Evolutionary conservation across 177 flowering plant species (phyloP).

Genomic region (Vitis hybrid): DNA sequence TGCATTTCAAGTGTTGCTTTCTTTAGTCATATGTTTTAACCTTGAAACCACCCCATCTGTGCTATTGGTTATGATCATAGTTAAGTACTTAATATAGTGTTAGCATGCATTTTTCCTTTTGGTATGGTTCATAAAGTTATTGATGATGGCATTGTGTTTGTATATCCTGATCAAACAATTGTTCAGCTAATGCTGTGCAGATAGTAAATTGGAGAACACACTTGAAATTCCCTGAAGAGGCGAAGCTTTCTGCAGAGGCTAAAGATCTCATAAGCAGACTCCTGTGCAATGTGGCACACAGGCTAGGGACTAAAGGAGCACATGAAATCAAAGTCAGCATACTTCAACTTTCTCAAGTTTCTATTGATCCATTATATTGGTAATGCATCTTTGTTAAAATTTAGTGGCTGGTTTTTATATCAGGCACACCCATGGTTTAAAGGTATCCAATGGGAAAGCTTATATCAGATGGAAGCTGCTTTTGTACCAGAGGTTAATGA

Average conservation of each 20-base stretch:
- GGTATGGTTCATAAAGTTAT: background rate
- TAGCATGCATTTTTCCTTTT: background rate
- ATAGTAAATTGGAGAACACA: slow-evolving; percentile 44
- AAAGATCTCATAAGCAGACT: slow-evolving; percentile 42
- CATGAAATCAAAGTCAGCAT: slow-evolving; percentile 35
- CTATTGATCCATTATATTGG: background rate
- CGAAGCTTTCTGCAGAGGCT: slow-evolving; percentile 36
- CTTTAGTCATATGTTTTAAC: background rate
- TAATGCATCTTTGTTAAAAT: background rate
- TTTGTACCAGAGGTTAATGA: slow-evolving; percentile 55
- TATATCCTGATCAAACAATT: slow-evolving; percentile 4
- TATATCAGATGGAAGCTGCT: slow-evolving; percentile 56
- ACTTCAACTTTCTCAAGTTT: background rate
- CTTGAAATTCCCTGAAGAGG: slow-evolving; percentile 45
- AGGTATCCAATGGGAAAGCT: slow-evolving; percentile 43
- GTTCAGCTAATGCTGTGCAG: slow-evolving; percentile 22
- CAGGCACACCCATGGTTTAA: slow-evolving; percentile 57
- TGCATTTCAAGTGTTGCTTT: background rate
- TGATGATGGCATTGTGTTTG: slow-evolving; percentile 3
- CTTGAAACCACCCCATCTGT: background rate
- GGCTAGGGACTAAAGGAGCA: slow-evolving; percentile 45
- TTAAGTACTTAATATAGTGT: background rate
- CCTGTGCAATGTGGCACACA: slow-evolving; percentile 42
- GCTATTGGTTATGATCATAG: background rate
- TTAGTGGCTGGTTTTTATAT: background rate